A percentile compares a stretch with the other conserved stretches of the same genome.
phyloP scores from a whole-genome alignment of 2,329 filamentous ascomycete species.

The Zymoseptoria ardabiliae region DNA sequence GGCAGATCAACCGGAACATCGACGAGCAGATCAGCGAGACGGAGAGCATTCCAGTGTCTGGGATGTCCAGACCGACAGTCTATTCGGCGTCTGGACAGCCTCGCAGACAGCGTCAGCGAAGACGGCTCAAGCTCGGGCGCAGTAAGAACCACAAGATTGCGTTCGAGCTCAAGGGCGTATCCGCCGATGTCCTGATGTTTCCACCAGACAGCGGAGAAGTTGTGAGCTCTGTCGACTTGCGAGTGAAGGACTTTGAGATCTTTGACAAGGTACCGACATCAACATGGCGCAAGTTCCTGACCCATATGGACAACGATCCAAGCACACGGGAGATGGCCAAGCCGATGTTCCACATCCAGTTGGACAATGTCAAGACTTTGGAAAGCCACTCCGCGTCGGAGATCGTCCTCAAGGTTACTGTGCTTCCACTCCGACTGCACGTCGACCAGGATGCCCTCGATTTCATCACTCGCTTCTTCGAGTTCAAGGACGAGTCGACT shows the following conservation, averaged over 20 bases:
- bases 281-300: slow-evolving; percentile 97
- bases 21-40: slow-evolving; percentile 84
- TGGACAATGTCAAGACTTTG: slow-evolving; percentile 81
- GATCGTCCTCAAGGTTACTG: slow-evolving; percentile 60
- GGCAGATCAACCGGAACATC: slow-evolving; percentile 79
- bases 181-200: slow-evolving; percentile 74
- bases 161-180: slow-evolving; percentile 81
- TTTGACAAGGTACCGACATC: slow-evolving; percentile 93
- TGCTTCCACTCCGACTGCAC: slow-evolving; percentile 82
- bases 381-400: slow-evolving; percentile 80
- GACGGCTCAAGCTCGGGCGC: slow-evolving; percentile 63
- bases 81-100: slow-evolving; percentile 26
- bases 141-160: slow-evolving; percentile 93
- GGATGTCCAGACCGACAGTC: slow-evolving; percentile 51
- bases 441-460: slow-evolving; percentile 97
- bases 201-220: slow-evolving; percentile 71
- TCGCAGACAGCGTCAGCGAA: slow-evolving; percentile 18
- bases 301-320: slow-evolving; percentile 82
- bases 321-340: slow-evolving; percentile 70
- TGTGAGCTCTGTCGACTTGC: slow-evolving; percentile 77
- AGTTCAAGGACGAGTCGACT: slow-evolving; percentile 78
- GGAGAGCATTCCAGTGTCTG: slow-evolving; percentile 73
- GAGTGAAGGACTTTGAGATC: slow-evolving; percentile 75
- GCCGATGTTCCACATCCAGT: slow-evolving; percentile 83
- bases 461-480: slow-evolving; percentile 95